Conservation (phyloP, 805 yeast species). For the Starmerella vitae region DNA sequence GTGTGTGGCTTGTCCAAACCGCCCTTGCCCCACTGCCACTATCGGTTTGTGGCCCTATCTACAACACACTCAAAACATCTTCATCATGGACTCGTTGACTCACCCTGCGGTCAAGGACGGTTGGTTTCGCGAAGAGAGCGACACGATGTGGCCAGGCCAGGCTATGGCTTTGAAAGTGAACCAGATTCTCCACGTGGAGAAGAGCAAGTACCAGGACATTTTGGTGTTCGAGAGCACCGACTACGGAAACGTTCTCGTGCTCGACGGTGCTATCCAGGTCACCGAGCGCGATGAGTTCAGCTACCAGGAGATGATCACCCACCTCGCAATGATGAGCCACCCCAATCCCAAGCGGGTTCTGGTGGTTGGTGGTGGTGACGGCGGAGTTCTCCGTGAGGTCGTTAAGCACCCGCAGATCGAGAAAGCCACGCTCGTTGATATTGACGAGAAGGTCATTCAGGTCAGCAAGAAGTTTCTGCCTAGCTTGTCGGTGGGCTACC, state of each 20-base stretch:
- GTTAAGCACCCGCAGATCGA: constrained; percentile 80
- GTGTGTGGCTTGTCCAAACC: too few relatives aligned
- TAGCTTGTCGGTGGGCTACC: constrained; percentile 67
- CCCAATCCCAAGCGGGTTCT: constrained; percentile 87
- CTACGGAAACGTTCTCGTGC: constrained; percentile 89
- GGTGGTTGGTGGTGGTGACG: constrained; percentile 98
- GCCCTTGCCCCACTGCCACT: too few relatives aligned
- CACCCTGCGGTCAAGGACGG: constrained; percentile 42
- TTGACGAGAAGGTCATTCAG: constrained; percentile 83
- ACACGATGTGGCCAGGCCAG: constrained; percentile 98
- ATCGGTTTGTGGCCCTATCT: too few relatives aligned
- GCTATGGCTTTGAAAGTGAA: constrained; percentile 87
- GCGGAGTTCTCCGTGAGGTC: constrained; percentile 92
- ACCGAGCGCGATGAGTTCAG: constrained; percentile 96
- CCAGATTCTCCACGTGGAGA: constrained; percentile 68
- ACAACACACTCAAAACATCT: too few relatives aligned
- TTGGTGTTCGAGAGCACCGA: constrained; percentile 83
- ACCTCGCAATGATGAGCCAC: constrained; percentile 82
- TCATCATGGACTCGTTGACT: constrained; percentile 18
- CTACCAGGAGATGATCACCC: constrained; percentile 97
- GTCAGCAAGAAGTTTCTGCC: constrained; percentile 81
- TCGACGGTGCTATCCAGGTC: constrained; percentile 90
- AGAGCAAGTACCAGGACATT: constrained; percentile 86
- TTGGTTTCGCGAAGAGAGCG: constrained; percentile 92
- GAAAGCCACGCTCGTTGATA: constrained; percentile 84